phyloP scores from a whole-genome alignment of 2,329 filamentous ascomycete genomes.

The Pestalotiopsis fici region DNA sequence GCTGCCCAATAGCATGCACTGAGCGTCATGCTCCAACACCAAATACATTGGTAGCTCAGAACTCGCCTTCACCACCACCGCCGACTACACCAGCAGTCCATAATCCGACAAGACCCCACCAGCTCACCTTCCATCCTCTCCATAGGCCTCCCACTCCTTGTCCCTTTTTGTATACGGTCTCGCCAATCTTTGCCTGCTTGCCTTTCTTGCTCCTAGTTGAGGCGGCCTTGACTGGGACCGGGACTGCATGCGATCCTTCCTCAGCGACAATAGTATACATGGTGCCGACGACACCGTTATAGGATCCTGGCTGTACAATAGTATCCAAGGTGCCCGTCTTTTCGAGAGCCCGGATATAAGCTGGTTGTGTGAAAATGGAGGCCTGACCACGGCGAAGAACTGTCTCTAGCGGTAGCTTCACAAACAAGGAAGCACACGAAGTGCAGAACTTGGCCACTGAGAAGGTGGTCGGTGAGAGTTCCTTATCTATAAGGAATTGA shows the following conservation, averaged over 20 bases:
- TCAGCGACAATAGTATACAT: conserved; percentile 85
- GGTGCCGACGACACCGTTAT: conserved; percentile 85
- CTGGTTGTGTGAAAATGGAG: conserved; percentile 61
- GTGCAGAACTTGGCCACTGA: conserved; percentile 80
- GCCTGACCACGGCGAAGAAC: conserved; percentile 88
- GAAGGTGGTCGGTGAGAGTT: conserved; percentile 79
- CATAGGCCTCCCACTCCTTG: conserved; percentile 71
- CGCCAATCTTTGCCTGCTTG: conserved; percentile 34
- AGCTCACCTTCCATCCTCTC: conserved; percentile 76
- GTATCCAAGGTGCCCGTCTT: conserved; percentile 59
- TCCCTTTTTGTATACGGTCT: conserved; percentile 55
- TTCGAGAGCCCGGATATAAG: conserved; percentile 51
- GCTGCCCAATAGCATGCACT: background rate
- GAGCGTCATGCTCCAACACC: background rate
- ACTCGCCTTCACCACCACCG: conserved; percentile 62
- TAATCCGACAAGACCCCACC: conserved; percentile 74
- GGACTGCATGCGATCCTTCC: conserved; percentile 67
- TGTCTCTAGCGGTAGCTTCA: conserved; percentile 90
- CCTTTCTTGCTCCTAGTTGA: conserved; percentile 23
- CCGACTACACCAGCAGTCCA: conserved; percentile 70
- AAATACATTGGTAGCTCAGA: conserved; percentile 32
- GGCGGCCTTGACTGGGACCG: conserved; percentile 31
- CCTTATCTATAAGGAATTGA: conserved; percentile 80
- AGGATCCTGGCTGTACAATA: conserved; percentile 78
- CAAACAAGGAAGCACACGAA: conserved; percentile 76